phyloP scores from a whole-genome alignment of 192 early-diverging fungal genomes.

The Coemansia sp. region DNA sequence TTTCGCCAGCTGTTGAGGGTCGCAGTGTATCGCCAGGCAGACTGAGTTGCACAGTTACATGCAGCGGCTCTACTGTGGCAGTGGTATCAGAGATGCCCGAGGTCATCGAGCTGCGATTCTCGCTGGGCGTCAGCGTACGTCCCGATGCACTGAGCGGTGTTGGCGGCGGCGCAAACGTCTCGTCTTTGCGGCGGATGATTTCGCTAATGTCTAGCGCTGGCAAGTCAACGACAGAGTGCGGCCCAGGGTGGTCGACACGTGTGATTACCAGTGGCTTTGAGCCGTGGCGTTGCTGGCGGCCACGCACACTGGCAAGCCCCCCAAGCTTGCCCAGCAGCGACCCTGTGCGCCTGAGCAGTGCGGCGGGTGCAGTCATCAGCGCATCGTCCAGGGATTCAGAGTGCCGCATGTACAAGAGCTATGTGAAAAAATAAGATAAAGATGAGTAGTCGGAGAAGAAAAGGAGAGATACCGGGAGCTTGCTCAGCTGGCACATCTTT shows the following conservation, averaged over 20 bases:
- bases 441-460: not conserved
- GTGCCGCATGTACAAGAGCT: slow-evolving; percentile 3
- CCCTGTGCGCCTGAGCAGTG: not conserved
- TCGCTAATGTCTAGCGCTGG: slow-evolving; percentile 34
- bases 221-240: slow-evolving; percentile 6
- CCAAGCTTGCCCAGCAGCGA: slow-evolving; percentile 14
- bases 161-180: slow-evolving; percentile 1
- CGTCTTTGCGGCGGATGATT: slow-evolving; percentile 37
- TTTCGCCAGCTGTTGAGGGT: not conserved
- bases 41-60: not conserved
- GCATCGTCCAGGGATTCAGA: slow-evolving; percentile 1
- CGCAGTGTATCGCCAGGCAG: not conserved
- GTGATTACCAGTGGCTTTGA: slow-evolving; percentile 17
- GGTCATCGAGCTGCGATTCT: slow-evolving; percentile 8
- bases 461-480: not conserved
- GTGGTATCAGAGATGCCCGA: not conserved
- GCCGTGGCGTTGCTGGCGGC: not conserved
- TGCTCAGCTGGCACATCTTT: not conserved
- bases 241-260: slow-evolving; percentile 22
- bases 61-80: not conserved
- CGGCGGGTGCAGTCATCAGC: not conserved
- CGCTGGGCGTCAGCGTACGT: slow-evolving; percentile 9
- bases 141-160: slow-evolving; percentile 17
- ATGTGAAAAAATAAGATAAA: not conserved
- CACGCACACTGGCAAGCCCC: not conserved